These are phyloP conservation scores for Lasiodiplodia sp. DNA, from an alignment of 2,329 filamentous ascomycete genomes.

Conservation along the genomic window DNA sequence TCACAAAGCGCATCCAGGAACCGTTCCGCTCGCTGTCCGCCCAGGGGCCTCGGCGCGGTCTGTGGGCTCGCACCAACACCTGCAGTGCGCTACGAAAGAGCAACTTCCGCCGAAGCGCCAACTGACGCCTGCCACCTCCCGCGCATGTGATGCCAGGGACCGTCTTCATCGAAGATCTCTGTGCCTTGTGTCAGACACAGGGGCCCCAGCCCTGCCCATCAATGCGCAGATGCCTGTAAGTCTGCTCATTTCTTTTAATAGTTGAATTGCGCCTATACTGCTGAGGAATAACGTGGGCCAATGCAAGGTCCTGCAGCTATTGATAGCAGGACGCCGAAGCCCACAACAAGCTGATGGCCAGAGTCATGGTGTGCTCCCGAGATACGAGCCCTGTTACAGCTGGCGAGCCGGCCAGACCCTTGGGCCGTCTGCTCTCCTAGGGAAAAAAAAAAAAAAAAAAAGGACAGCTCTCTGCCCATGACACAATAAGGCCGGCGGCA, in stretches of 20 bases:
- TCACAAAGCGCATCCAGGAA: conserved; percentile 17
- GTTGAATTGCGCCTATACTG: background rate
- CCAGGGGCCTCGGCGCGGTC: conserved; percentile 12
- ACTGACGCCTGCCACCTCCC: background rate
- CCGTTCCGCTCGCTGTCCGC: background rate
- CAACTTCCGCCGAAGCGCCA: conserved; percentile 4
- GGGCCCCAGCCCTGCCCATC: too few relatives aligned
- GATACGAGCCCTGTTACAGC: conserved; percentile 16
- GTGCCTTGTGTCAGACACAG: background rate
- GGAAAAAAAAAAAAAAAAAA: too few relatives aligned
- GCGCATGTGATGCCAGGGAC: conserved; percentile 4
- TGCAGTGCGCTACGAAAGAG: background rate
- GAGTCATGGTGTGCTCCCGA: background rate
- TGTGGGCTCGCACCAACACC: background rate
- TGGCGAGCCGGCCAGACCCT: conserved; percentile 12
- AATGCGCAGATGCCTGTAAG: background rate
- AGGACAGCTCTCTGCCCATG: background rate
- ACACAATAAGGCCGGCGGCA: background rate
- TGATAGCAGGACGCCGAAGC: background rate
- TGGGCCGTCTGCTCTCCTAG: background rate
- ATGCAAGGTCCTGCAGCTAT: background rate
- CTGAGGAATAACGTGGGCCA: background rate
- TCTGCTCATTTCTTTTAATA: background rate
- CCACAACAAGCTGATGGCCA: background rate
- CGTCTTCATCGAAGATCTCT: conserved; percentile 14